These are phyloP conservation scores for Acanthamoeba polyphaga DNA, from an alignment of 208 protist species.

Conservation along the genomic window DNA sequence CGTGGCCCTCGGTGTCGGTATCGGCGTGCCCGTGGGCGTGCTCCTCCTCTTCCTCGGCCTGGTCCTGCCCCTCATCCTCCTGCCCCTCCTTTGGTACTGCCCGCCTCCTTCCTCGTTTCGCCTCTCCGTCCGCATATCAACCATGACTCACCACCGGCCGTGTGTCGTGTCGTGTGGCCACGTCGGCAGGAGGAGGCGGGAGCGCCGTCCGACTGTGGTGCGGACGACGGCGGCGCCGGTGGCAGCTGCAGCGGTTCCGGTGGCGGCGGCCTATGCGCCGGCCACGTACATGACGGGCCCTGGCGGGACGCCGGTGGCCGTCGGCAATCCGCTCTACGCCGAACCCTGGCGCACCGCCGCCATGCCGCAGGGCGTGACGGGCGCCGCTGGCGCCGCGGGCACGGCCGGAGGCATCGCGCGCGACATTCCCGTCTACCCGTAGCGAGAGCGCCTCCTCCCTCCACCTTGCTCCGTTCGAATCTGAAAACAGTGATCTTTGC, in stretches of 20 bases:
- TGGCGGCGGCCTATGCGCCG: background rate
- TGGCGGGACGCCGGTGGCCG: background rate
- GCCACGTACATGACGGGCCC: background rate
- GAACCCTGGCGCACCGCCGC: constrained; percentile 34
- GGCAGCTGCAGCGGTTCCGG: background rate
- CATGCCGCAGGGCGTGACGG: constrained; percentile 7
- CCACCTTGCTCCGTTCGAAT: too few relatives aligned
- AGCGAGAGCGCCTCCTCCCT: background rate
- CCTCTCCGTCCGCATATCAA: too few relatives aligned
- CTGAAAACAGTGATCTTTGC: too few relatives aligned
- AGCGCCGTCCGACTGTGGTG: background rate
- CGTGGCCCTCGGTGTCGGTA: constrained; percentile 13
- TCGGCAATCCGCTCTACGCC: constrained; percentile 10
- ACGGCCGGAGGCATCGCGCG: background rate
- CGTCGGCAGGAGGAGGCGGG: background rate
- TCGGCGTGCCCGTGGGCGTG: background rate
- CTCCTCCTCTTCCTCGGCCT: background rate
- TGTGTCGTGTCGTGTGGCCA: background rate
- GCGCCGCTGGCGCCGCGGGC: background rate
- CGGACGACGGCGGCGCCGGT: background rate
- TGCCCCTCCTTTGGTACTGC: constrained; percentile 17
- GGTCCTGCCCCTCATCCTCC: background rate
- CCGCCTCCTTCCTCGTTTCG: too few relatives aligned
- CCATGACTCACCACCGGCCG: background rate
- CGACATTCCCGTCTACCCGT: background rate